Percentiles rank a stretch among this genome's conserved stretches.
phyloP scores from a whole-genome alignment of 192 early-diverging fungal species.

The Lunasporangiospora selenospora region DNA sequence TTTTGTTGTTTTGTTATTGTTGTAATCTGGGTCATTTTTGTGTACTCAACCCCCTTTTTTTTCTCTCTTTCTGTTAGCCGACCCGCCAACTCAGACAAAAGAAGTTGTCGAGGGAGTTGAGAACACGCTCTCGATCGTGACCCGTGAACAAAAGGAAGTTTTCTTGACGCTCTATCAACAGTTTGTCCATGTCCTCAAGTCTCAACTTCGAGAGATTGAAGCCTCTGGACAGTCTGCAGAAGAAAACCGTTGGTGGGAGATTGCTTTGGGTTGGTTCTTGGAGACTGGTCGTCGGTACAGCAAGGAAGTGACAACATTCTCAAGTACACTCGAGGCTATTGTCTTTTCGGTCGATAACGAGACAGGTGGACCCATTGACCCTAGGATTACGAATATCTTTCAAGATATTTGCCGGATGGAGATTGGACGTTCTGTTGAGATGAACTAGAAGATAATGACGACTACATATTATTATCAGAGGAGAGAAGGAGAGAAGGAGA shows the following conservation, averaged over 20 bases:
- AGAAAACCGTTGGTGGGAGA: conserved; percentile 33
- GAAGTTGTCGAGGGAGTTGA: conserved; percentile 53
- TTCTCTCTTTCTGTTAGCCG: conserved; percentile 22
- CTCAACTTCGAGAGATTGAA: conserved; percentile 42
- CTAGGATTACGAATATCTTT: conserved; percentile 35
- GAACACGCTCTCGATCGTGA: conserved; percentile 69
- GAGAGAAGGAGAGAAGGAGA: no score
- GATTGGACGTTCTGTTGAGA: conserved; percentile 43
- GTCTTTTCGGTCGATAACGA: conserved; percentile 54
- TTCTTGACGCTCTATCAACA: conserved; percentile 76
- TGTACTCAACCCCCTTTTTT: background rate
- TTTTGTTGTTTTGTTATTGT: conserved; percentile 2
- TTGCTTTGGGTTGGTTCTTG: conserved; percentile 60
- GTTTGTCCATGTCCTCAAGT: conserved; percentile 60
- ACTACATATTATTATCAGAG: no score
- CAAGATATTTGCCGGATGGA: conserved; percentile 48
- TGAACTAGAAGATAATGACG: conserved; percentile 12
- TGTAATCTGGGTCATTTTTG: background rate
- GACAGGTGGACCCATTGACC: conserved; percentile 21
- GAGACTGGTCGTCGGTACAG: conserved; percentile 66
- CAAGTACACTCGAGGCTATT: conserved; percentile 49
- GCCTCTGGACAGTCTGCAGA: conserved; percentile 13
- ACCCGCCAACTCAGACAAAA: conserved; percentile 26
- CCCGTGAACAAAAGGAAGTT: conserved; percentile 83
- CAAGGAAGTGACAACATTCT: conserved; percentile 53